Base-by-base conservation (phyloP, 1,139 yeast genomes). In the Blastobotrys indianensis region DNA sequence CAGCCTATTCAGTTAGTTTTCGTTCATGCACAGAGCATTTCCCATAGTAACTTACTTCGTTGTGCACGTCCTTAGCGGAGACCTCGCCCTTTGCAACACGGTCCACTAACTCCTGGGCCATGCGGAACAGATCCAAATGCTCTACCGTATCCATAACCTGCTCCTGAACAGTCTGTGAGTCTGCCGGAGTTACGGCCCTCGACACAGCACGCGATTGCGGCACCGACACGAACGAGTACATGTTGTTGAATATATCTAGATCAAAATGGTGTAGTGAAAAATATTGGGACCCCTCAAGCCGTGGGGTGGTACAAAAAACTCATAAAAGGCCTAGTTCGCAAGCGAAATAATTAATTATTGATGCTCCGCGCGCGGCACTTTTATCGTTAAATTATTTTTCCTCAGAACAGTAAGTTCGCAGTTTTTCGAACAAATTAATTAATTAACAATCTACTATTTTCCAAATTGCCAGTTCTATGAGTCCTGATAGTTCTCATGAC, bases 31-130 rank as follows among this genome's bases (percentile, higher is more conserved):
- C n/a, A 10, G 4, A 16, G 10, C 2, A 39, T 12, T 12, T 4
- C 32, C 32, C 29, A 15, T 15, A 3, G 5, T n/a, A 23, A 45
- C 52, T 20, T 41, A 51, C 54, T 42, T 47, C 57, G 37, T 55
- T 57, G 47, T 57, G 55, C 15, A 54, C 54, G 37, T 58, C 60
- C 36, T 56, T 57, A 8, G 60, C 53, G 4, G 52, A 43, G 23
- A 56, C 39, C 34, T 46, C 44, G 34, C 61, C 61, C 10, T 47
- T 35, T 12, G 42, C 38, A 10, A 58, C 53, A 10, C 48, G 45
- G 20, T 56, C 61, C 17, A 56, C 47, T n/a, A 58, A 45, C 29
- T 54, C 54, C 23, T 57, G 48, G 23, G 57, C 54, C 54, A 50
- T 50, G 3, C 56, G 57, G 29, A 57, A 37, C 25, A 57, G 52